Base-by-base conservation (phyloP, 805 yeast species). In the Candida pseudofarinosa region DNA sequence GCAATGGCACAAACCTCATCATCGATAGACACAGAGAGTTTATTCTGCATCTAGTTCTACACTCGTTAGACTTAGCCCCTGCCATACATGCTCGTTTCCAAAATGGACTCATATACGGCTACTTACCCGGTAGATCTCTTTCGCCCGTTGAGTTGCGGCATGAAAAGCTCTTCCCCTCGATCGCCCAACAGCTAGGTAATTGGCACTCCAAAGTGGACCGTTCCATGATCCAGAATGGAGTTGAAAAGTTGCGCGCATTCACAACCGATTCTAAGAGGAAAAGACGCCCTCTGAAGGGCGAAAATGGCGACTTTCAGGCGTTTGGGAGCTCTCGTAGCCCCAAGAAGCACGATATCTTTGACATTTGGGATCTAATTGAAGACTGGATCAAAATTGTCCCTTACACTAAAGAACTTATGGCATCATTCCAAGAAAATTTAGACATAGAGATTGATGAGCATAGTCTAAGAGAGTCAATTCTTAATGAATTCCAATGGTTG, bases 21-120 rank as follows among this genome's bases (percentile, higher is more conserved):
- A 85, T 85, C 28, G 89, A 85, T 59, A 67, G 93, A 48, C 81
- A 81, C 50, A 66, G 89, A 31, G 93, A 85, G 56, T 82, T 80
- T 54, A 81, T 83, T 15, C 81, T 85, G 43, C 91, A 85, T 56
- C 56, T 80, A 38, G 76, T 80, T 40, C 69, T 85, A 39, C 73
- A 80, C 51, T 71, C 82, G 3, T 66, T 80, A 35, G 67, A 70
- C 2, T 70, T 85, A 47, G 91, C 91, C 0, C 88, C 93, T 1
- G 73, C 81, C 0, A 73, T 85, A 19, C 77, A 77, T 55, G 83
- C 86, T 3, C 63, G 85, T 40, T 83, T 85, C 52, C 76, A 79
- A 28, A 85, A 85, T 58, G 93, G 93, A 0, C 68, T 85, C 35
- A 76, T 85, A 10, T 85, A 85, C 54, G 89, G 87, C 4, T 85